Conservation (phyloP, 148 eudicot species). For the Cornus suecica region DNA sequence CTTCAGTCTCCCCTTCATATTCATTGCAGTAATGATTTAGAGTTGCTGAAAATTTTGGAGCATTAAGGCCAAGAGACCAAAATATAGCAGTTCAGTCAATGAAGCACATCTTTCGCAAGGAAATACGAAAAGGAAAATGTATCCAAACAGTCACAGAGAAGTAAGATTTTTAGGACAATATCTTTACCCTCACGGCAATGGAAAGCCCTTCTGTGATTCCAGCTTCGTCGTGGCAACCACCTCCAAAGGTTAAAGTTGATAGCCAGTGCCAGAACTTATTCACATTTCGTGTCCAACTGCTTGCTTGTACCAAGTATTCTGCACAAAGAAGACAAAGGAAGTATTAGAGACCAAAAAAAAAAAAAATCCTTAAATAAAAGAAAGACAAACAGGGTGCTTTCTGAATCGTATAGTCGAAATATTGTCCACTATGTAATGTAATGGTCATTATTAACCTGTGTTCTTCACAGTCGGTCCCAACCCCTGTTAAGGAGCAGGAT, state of each 20-base stretch:
- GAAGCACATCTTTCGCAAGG: background rate
- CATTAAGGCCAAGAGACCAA: background rate
- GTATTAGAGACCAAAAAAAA: background rate
- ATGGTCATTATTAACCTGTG: too few relatives aligned
- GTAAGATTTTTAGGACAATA: background rate
- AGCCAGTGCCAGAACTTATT: constrained; percentile 8
- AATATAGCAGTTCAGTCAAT: background rate
- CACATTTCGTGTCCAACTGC: constrained; percentile 11
- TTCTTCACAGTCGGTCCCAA: too few relatives aligned
- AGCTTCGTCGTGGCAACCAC: constrained; percentile 9
- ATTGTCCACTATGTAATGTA: too few relatives aligned
- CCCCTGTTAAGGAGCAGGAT: too few relatives aligned
- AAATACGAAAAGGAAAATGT: too few relatives aligned
- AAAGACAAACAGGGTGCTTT: background rate
- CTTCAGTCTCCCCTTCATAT: background rate
- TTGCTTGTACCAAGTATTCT: constrained; percentile 5
- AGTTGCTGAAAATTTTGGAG: background rate
- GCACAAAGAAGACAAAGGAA: background rate
- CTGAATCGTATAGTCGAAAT: background rate
- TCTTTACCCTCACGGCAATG: constrained; percentile 9
- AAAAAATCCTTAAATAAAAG: too few relatives aligned
- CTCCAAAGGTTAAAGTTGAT: background rate
- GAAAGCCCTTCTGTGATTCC: constrained; percentile 14
- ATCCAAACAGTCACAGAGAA: background rate
- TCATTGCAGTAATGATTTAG: background rate